Base-by-base conservation (phyloP, 1,139 yeast species). In the Taphrina confusa region DNA sequence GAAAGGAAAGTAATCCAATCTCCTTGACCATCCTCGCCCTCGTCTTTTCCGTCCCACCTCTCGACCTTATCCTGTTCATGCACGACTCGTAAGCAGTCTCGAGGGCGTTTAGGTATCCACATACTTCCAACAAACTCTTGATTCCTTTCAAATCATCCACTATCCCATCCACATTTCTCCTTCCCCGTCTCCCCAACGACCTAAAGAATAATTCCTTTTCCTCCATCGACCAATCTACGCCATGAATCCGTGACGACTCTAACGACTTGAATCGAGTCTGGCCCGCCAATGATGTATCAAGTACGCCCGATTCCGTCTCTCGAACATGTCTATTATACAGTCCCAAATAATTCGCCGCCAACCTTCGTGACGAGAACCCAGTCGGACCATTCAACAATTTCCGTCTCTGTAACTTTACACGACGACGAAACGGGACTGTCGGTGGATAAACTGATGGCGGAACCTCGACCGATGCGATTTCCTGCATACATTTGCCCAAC, bases 161-260 rank as follows among this genome's bases (percentile, higher is more conserved):
- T 16, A 56, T 18, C 34, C 25, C 22, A 12, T 31, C 45, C 8
- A 51, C 40, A 23, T 33, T 34, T 30, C 40, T 28, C 45, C 28
- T 39, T 23, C 60, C 54, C 20, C 60, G 18, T 28, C 60, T 23
- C 28, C 55, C 40, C 30, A 56, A 22, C 16, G 55, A 33, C 5
- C 20, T 30, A 27, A 56, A 56, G 39, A 56, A 34, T 23, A 12
- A 20, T 20, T 56, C 60, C 46, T 56, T 56, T 12, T 56, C 60
- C 11, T 30, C 45, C 5, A 34, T 18, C 6, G 54, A 20, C 60
- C 60, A 56, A 16, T 18, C 20, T 9, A 47, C 34, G 23, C 60
- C 60, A 16, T n/a, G 16, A 16, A 54, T 25, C 23, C n/a, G 14
- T 2, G 58, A 54, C 11, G 30, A 22, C 9, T n/a, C 14, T 6